A percentile compares a stretch with the other conserved stretches of the same genome.
Evolutionary conservation across 148 eudicot genomes (phyloP).

Genomic region (Salicornia ramosissima): DNA sequence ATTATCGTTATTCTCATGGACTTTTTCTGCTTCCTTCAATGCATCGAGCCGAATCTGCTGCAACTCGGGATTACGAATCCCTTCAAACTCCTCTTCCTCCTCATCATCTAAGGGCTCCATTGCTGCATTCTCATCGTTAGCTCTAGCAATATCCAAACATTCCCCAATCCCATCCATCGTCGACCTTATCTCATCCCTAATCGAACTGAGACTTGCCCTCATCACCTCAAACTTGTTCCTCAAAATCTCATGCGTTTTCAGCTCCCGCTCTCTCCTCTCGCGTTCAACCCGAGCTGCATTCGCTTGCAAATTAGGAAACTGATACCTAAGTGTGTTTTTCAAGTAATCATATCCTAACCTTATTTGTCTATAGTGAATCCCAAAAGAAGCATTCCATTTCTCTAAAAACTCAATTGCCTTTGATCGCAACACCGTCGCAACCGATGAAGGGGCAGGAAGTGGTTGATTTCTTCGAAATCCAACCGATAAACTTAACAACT

Average conservation of each 20-base stretch:
- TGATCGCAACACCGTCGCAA: slow-evolving; percentile 63
- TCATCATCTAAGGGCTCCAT: slow-evolving; percentile 46
- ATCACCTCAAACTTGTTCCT: slow-evolving; percentile 59
- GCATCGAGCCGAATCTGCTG: slow-evolving; percentile 66
- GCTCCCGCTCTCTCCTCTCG: slow-evolving; percentile 78
- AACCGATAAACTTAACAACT: slow-evolving; percentile 66
- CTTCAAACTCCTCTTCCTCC: slow-evolving; percentile 72
- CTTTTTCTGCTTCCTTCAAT: slow-evolving; percentile 71
- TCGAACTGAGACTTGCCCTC: slow-evolving; percentile 38
- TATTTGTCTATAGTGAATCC: slow-evolving; percentile 67
- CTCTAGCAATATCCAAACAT: slow-evolving; percentile 64
- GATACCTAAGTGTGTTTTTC: slow-evolving; percentile 69
- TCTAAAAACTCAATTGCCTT: slow-evolving; percentile 86
- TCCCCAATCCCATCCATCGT: slow-evolving; percentile 69
- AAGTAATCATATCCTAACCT: slow-evolving; percentile 87
- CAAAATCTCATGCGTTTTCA: slow-evolving; percentile 64
- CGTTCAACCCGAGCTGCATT: slow-evolving; percentile 65
- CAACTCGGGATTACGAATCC: slow-evolving; percentile 60
- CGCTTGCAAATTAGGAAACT: slow-evolving; percentile 74
- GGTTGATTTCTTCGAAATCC: slow-evolving; percentile 80
- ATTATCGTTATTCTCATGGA: slow-evolving; percentile 71
- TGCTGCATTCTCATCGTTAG: slow-evolving; percentile 35
- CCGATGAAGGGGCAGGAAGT: slow-evolving; percentile 69
- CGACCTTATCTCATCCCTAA: slow-evolving; percentile 57
- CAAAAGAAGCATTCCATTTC: slow-evolving; percentile 83